phyloP scores from a whole-genome alignment of 148 eudicot species.

The Agrostemma githago region DNA sequence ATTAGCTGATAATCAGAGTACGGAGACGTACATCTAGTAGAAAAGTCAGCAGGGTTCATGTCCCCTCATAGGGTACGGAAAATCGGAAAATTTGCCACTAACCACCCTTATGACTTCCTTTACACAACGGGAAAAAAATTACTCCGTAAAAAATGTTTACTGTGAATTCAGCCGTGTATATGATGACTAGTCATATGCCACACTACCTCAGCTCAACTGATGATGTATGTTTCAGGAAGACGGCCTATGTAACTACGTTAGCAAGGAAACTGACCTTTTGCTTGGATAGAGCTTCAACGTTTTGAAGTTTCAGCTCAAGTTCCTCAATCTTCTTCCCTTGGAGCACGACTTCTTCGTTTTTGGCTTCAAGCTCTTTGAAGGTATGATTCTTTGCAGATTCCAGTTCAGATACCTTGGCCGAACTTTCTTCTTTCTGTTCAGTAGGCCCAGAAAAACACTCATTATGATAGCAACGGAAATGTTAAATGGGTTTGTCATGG shows the following conservation, averaged over 20 bases:
- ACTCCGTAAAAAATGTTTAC: too few species aligned
- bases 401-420: conserved; percentile 45
- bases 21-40: not conserved
- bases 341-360: conserved; percentile 41
- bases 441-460: conserved; percentile 9
- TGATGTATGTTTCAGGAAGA: not conserved
- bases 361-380: conserved; percentile 55
- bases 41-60: not conserved
- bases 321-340: conserved; percentile 67
- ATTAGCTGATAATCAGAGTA: not conserved
- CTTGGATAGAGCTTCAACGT: conserved; percentile 39
- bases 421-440: conserved; percentile 54
- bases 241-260: not conserved
- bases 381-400: conserved; percentile 49
- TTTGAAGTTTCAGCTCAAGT: conserved; percentile 63
- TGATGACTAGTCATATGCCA: too few species aligned
- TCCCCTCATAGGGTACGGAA: too few species aligned
- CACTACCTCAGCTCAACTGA: not conserved
- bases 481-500: not conserved
- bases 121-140: too few species aligned
- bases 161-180: too few species aligned
- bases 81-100: too few species aligned
- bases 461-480: not conserved
- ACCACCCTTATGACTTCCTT: too few species aligned
- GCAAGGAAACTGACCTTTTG: conserved; percentile 47